Evolutionary conservation across 805 yeast genomes (phyloP).

Genomic region (Monosporozyma yasuniensis): DNA sequence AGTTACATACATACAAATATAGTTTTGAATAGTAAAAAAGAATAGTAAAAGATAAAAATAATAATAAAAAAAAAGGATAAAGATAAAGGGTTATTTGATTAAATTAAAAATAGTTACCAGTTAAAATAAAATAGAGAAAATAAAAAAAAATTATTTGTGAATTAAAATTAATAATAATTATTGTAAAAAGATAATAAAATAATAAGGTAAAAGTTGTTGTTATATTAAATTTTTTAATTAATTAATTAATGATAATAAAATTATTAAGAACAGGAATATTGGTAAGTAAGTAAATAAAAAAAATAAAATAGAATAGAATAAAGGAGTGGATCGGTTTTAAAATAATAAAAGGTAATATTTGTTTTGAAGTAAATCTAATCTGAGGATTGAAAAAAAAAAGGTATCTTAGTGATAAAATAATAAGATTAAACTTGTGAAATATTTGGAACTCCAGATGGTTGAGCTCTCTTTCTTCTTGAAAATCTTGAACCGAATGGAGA

Average conservation of each 20-base stretch:
- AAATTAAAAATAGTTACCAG: not conserved
- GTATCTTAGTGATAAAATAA: not conserved
- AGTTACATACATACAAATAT: not conserved
- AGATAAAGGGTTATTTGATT: not conserved
- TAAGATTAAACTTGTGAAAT: slow-evolving; percentile 69
- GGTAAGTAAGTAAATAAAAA: not conserved
- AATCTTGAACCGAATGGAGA: slow-evolving; percentile 13
- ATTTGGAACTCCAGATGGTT: slow-evolving; percentile 61
- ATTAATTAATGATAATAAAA: slow-evolving; percentile 1
- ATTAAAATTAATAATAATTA: not conserved
- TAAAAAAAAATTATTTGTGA: no score
- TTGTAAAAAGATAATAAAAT: no score
- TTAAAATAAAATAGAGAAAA: not conserved
- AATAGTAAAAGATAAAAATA: not conserved
- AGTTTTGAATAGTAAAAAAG: not conserved
- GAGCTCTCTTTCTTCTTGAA: slow-evolving; percentile 22
- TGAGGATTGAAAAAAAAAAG: not conserved
- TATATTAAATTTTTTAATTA: slow-evolving; percentile 1
- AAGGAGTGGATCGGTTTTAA: not conserved
- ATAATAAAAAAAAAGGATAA: not conserved
- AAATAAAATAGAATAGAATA: not conserved
- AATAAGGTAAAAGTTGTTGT: not conserved
- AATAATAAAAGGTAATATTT: not conserved
- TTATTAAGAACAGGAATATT: not conserved
- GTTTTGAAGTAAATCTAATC: no score